Evolutionary conservation across 306 rosid species (phyloP).

Genomic region (Vigna angularis): DNA sequence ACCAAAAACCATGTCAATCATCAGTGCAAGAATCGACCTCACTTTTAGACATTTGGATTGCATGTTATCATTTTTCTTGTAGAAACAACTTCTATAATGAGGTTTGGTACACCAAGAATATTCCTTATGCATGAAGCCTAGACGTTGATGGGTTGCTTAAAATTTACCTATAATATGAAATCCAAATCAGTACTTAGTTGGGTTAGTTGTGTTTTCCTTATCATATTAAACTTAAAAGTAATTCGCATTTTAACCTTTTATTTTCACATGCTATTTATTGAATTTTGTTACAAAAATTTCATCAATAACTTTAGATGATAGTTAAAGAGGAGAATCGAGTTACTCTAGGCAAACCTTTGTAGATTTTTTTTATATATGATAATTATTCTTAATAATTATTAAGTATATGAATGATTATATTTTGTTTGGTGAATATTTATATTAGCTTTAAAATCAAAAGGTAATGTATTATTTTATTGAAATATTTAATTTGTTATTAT

Average conservation of each 20-base stretch:
- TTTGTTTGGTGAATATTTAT: too few relatives aligned
- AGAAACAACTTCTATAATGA: neutral
- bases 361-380: too few relatives aligned
- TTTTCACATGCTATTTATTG: neutral
- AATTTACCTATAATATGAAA: neutral
- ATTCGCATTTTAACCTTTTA: too few relatives aligned
- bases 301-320: too few relatives aligned
- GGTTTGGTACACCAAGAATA: neutral
- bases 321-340: too few relatives aligned
- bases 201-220: neutral
- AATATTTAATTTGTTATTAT: too few relatives aligned
- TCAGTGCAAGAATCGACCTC: conserved; percentile 34
- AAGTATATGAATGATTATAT: too few relatives aligned
- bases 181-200: neutral
- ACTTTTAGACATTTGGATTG: conserved; percentile 8
- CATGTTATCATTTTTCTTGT: neutral
- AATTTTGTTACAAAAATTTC: too few relatives aligned
- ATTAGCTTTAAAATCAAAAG: too few relatives aligned
- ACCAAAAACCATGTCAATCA: neutral
- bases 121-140: neutral
- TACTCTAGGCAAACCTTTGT: too few relatives aligned
- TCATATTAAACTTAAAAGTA: neutral
- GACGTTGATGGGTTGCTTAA: neutral
- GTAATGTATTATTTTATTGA: too few relatives aligned
- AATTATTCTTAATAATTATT: too few relatives aligned